phyloP scores from a whole-genome alignment of 2,329 filamentous ascomycete genomes.

The Microcyclospora pomicola region DNA sequence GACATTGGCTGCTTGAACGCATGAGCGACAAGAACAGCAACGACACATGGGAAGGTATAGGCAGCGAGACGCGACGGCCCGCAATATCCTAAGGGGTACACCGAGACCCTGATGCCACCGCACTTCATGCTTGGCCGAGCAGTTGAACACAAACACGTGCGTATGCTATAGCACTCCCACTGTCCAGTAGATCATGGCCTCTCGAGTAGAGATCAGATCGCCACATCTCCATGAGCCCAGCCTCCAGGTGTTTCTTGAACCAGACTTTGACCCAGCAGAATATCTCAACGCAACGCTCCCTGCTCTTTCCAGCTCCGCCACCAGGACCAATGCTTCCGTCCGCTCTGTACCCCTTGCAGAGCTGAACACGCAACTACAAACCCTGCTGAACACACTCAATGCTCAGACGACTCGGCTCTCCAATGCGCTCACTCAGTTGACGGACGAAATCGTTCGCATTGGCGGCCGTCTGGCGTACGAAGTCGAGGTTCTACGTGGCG shows the following conservation, averaged over 20 bases:
- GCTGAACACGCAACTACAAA: constrained; percentile 66
- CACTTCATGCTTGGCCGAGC: no score
- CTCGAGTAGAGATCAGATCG: constrained; percentile 22
- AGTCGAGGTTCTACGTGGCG: constrained; percentile 82
- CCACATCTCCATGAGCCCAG: constrained; percentile 57
- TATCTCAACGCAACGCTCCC: constrained; percentile 75
- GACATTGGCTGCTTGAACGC: no score
- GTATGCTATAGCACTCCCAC: no score
- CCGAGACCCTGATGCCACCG: no score
- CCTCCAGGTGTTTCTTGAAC: constrained; percentile 59
- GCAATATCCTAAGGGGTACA: no score
- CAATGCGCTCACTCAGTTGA: constrained; percentile 69
- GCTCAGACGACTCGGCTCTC: constrained; percentile 76
- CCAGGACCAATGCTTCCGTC: constrained; percentile 15
- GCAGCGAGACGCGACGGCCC: no score
- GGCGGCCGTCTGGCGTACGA: constrained; percentile 84
- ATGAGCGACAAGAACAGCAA: no score
- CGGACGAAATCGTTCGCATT: constrained; percentile 85
- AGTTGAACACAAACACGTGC: no score
- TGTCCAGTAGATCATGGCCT: no score
- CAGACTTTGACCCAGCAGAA: constrained; percentile 67
- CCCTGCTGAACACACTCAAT: constrained; percentile 74
- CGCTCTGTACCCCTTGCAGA: constrained; percentile 52
- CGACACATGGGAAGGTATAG: no score
- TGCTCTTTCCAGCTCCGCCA: constrained; percentile 41